A percentile compares a stretch with the other conserved stretches of the same genome.
phyloP scores from a whole-genome alignment of 192 early-diverging fungal species.

The Umbelopsis isabellina region DNA sequence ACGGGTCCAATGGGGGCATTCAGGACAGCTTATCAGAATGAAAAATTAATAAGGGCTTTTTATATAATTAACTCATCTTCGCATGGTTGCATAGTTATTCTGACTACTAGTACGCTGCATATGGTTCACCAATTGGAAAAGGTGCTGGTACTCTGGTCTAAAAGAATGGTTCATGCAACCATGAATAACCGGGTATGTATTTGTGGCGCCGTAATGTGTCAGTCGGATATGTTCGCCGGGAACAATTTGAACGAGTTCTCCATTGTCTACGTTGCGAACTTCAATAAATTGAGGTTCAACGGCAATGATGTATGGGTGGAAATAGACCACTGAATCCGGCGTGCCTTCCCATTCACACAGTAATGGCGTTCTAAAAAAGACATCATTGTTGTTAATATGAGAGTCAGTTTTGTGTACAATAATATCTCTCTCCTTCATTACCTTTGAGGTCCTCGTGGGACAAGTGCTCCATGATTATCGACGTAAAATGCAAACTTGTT shows the following conservation, averaged over 20 bases:
- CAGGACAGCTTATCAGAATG: too few relatives aligned
- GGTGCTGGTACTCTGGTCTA: slow-evolving; percentile 34
- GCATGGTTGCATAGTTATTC: slow-evolving; percentile 10
- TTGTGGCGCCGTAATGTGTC: slow-evolving; percentile 30
- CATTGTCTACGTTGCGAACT: slow-evolving; percentile 80
- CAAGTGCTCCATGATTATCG: slow-evolving; percentile 74
- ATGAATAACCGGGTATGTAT: slow-evolving; percentile 26
- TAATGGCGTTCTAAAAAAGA: slow-evolving; percentile 21
- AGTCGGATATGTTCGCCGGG: slow-evolving; percentile 63
- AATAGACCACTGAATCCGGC: slow-evolving; percentile 52
- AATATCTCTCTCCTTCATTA: slow-evolving; percentile 44
- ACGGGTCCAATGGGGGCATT: background rate
- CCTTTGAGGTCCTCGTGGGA: slow-evolving; percentile 56
- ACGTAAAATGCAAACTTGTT: slow-evolving; percentile 95
- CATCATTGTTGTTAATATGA: background rate
- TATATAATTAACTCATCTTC: slow-evolving; percentile 14
- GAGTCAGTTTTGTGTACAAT: slow-evolving; percentile 26
- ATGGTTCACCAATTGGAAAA: slow-evolving; percentile 34
- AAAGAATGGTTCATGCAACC: slow-evolving; percentile 34
- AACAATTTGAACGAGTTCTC: slow-evolving; percentile 60
- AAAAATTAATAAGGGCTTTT: slow-evolving; percentile 15
- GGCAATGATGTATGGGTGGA: slow-evolving; percentile 86
- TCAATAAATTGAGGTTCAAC: slow-evolving; percentile 92
- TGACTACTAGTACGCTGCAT: slow-evolving; percentile 18
- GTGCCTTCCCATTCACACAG: slow-evolving; percentile 45